Conservation (phyloP, 805 yeast species). For the Gaillardinia entomophila region DNA sequence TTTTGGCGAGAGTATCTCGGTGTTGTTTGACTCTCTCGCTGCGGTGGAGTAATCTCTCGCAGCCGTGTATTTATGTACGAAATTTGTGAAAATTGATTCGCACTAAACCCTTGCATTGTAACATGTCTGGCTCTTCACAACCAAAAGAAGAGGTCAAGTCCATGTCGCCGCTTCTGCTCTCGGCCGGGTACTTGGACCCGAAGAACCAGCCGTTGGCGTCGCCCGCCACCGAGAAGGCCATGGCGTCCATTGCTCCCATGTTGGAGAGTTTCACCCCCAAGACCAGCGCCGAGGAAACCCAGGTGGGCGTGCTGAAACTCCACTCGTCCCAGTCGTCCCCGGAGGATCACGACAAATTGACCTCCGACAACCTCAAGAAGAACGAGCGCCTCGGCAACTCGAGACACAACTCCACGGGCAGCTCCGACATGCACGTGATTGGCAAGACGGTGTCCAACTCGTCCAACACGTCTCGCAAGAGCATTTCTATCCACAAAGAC, state of each 20-base stretch:
- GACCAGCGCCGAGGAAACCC: conserved; percentile 34
- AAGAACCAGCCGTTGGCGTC: conserved; percentile 9
- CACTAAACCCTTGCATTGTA: too few relatives aligned
- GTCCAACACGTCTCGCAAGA: conserved; percentile 24
- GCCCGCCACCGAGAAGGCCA: conserved; percentile 48
- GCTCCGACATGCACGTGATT: conserved; percentile 16
- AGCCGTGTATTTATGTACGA: too few relatives aligned
- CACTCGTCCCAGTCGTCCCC: not conserved
- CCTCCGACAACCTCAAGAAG: conserved; percentile 9
- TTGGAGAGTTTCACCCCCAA: conserved; percentile 69
- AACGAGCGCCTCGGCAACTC: conserved; percentile 6
- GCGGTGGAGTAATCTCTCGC: conserved; percentile 37
- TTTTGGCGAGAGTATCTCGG: conserved; percentile 95
- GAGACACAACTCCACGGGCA: not conserved
- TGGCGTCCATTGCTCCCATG: conserved; percentile 77
- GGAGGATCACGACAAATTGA: conserved; percentile 6
- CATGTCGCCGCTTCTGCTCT: not conserved
- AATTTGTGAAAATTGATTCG: too few relatives aligned
- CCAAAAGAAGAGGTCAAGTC: not conserved
- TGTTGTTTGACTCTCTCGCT: conserved; percentile 82
- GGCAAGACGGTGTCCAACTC: conserved; percentile 33
- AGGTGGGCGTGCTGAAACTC: conserved; percentile 11
- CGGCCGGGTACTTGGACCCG: not conserved
- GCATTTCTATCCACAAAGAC: conserved; percentile 30
- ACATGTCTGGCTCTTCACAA: not conserved